These are phyloP conservation scores for Cajanus cajan DNA, from an alignment of 306 rosid species.

Conservation along the genomic window DNA sequence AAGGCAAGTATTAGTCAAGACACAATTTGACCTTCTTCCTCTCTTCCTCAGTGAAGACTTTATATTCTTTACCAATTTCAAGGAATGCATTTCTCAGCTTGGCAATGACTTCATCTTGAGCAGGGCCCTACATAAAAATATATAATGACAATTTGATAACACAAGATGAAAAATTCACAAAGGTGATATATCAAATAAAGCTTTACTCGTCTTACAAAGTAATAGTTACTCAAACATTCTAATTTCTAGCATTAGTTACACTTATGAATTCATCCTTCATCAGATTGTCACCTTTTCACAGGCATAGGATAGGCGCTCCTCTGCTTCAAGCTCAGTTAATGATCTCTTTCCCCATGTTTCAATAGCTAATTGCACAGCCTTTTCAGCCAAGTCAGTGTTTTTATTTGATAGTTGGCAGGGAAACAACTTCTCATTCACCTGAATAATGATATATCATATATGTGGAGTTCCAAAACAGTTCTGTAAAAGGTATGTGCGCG, in stretches of 20 bases:
- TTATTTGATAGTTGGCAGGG: conserved; percentile 76
- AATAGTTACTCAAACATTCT: conserved; percentile 9
- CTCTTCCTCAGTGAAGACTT: conserved; percentile 86
- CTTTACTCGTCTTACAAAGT: not conserved
- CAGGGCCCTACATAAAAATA: conserved; percentile 71
- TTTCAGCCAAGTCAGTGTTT: conserved; percentile 67
- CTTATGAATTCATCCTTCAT: not conserved
- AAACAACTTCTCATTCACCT: conserved; percentile 88
- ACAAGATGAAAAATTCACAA: not conserved
- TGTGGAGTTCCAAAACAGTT: conserved; percentile 28
- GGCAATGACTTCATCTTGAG: conserved; percentile 82
- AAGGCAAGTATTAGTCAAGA: conserved; percentile 16
- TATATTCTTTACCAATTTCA: conserved; percentile 79
- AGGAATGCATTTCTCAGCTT: conserved; percentile 73
- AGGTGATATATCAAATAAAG: conserved; percentile 21
- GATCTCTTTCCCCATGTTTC: conserved; percentile 89
- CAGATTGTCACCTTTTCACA: conserved; percentile 75
- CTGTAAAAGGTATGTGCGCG: not conserved
- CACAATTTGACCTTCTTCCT: conserved; percentile 64
- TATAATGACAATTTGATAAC: not conserved
- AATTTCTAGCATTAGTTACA: conserved; percentile 7
- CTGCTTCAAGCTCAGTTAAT: conserved; percentile 90
- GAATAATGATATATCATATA: conserved; percentile 26
- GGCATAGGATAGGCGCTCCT: conserved; percentile 93
- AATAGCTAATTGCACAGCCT: conserved; percentile 77